Percentiles rank a stretch among this genome's conserved stretches.
These are phyloP conservation scores for Aspergillus quadrilineatus DNA, from an alignment of 2,329 filamentous ascomycete species.

Conservation along the genomic window DNA sequence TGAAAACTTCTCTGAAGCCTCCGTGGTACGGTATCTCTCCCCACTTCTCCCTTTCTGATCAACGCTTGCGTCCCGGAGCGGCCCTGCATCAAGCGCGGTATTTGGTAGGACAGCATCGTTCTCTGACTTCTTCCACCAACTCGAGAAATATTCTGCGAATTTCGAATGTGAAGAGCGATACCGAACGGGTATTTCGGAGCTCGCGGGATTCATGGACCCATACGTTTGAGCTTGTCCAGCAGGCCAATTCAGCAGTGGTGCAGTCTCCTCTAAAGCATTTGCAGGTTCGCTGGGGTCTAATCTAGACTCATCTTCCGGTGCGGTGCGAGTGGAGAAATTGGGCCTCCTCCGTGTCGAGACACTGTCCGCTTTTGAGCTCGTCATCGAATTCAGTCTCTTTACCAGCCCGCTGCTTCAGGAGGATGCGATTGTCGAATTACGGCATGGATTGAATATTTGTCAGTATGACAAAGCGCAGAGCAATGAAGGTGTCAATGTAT, in stretches of 20 bases:
- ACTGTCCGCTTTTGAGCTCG: constrained; percentile 19
- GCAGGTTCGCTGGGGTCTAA: constrained; percentile 34
- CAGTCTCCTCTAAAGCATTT: constrained; percentile 23
- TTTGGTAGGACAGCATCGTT: constrained; percentile 14
- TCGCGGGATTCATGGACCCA: constrained; percentile 24
- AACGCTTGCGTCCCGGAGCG: constrained; percentile 26
- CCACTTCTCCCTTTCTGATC: constrained; percentile 35
- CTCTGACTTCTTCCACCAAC: constrained; percentile 25
- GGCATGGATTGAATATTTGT: not conserved
- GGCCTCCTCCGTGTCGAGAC: constrained; percentile 36
- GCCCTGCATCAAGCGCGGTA: constrained; percentile 20
- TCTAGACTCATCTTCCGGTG: constrained; percentile 38
- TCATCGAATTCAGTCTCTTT: constrained; percentile 24
- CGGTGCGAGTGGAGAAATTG: constrained; percentile 40
- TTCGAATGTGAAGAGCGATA: constrained; percentile 23
- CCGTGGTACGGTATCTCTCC: constrained; percentile 26
- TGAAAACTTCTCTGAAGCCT: constrained; percentile 63
- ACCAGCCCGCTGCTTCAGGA: constrained; percentile 6
- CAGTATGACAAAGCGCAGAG: not conserved
- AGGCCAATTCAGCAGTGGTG: constrained; percentile 24
- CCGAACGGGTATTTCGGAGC: constrained; percentile 16
- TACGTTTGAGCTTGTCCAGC: constrained; percentile 25
- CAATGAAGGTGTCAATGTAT: not conserved
- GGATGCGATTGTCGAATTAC: not conserved
- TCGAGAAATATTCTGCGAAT: constrained; percentile 26